Evolutionary conservation across 2,329 filamentous ascomycete species (phyloP), one percentile per base, ranked within the genome.

Genomic region (Sarocladium kiliense): DNA sequence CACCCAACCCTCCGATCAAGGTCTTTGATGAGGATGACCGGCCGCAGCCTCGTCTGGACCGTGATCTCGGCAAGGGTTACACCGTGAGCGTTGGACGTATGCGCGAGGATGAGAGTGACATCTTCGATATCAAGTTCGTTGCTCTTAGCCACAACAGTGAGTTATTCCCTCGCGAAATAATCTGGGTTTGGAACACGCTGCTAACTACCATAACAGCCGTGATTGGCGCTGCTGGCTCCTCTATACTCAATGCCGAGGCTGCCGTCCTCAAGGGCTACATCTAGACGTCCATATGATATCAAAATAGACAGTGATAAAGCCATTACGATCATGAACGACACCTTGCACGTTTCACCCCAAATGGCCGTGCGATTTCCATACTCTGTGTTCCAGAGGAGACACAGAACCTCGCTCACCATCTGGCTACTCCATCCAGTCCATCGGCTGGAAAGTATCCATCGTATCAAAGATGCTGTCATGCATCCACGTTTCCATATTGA

Each of bases 71-170:
- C 84, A 53, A 93, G 94, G 0, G 97, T 97, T 68, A 89, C 92
- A 3, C n/a, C n/a, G 90, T 97, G 37, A 94, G 88, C 64, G 92
- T 97, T 19, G 93, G 93, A 7, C 82, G 93, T 25, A 82, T 97
- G 26, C 78, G 94, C 47, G 86, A 93, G 70, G 92, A 96, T 64
- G 88, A 90, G 63, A 88, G 86, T 59, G 90, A 89, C 19, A 87
- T 96, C 61, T 97, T 97, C 65, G 94, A 97, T 68, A 82, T 97
- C 68, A 92, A 95, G 71, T 97, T 97, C 71, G 92, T 94, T 59
- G 91, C 91, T 23, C 76, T 97, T 63, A 96, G 90, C 67, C 94
- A 97, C 62, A 84, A 84, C 64, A 85, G n/a, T n/a, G n/a, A n/a
- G n/a, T n/a, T n/a, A n/a, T n/a, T n/a, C n/a, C n/a, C n/a, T n/a